Evolutionary conservation across 306 rosid species (phyloP).

Genomic region (Pterocarpus santalinus): DNA sequence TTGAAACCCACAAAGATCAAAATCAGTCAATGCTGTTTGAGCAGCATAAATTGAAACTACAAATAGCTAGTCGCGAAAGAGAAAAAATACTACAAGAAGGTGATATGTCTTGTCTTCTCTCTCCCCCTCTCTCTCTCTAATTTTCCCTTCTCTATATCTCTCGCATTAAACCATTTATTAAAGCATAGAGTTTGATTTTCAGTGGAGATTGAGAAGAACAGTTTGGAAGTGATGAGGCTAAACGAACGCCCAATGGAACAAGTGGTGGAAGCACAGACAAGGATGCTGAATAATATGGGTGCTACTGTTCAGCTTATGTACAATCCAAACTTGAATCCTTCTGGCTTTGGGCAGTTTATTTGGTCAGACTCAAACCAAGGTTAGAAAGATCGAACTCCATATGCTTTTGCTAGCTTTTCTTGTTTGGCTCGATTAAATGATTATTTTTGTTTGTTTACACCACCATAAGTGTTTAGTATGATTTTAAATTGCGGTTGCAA

Average conservation of each 20-base stretch:
- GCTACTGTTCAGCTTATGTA: background rate
- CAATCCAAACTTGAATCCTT: background rate
- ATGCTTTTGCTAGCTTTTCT: background rate
- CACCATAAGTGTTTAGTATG: too few relatives aligned
- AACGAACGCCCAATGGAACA: conserved; percentile 33
- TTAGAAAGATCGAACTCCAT: background rate
- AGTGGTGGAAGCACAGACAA: background rate
- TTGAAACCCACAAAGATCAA: conserved; percentile 31
- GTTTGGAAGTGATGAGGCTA: conserved; percentile 48
- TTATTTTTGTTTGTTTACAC: too few relatives aligned
- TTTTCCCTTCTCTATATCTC: background rate
- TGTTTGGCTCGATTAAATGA: background rate
- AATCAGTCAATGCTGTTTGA: conserved; percentile 46
- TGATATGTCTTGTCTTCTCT: conserved; percentile 14
- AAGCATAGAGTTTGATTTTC: background rate
- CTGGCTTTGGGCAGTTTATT: background rate
- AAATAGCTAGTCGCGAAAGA: conserved; percentile 33
- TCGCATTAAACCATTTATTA: background rate
- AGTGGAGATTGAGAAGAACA: conserved; percentile 53
- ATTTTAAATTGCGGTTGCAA: too few relatives aligned
- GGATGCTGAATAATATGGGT: background rate
- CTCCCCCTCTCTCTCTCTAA: background rate
- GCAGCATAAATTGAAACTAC: conserved; percentile 45
- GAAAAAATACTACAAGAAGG: conserved; percentile 52
- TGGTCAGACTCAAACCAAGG: conserved; percentile 33